Percentiles rank a stretch among this genome's conserved stretches.
Conservation (phyloP, 2,329 filamentous ascomycete genomes). For the Exophiala phaeomuriformis region DNA sequence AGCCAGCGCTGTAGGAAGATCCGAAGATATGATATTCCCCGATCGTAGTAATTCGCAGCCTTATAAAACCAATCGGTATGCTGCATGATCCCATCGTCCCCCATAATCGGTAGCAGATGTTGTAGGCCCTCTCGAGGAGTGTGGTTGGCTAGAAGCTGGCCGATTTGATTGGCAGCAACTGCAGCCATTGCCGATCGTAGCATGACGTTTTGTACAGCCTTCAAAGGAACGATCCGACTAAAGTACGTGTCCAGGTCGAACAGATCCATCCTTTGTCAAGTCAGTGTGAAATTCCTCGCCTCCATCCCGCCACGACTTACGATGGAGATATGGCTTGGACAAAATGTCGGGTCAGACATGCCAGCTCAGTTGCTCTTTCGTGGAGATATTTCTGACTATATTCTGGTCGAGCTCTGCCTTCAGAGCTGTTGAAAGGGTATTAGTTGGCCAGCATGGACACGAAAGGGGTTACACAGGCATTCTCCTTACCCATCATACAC, state of each 20-base stretch:
- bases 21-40: conserved; percentile 47
- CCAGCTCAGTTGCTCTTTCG: conserved; percentile 29
- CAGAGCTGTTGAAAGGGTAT: conserved; percentile 5
- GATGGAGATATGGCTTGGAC: conserved; percentile 33
- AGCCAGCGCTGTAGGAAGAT: conserved; percentile 35
- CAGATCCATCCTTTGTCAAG: conserved; percentile 33
- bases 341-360: conserved; percentile 35
- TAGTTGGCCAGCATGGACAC: neutral
- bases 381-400: conserved; percentile 23
- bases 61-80: conserved; percentile 53
- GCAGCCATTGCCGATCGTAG: conserved; percentile 35
- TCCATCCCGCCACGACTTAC: conserved; percentile 9
- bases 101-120: conserved; percentile 18
- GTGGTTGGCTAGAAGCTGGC: conserved; percentile 19
- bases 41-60: conserved; percentile 54
- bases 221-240: conserved; percentile 33
- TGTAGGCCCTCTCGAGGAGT: conserved; percentile 14
- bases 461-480: neutral
- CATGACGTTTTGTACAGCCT: conserved; percentile 32
- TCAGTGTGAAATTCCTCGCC: too few relatives aligned
- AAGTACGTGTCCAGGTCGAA: conserved; percentile 38
- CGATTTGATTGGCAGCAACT: conserved; percentile 37
- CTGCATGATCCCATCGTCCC: conserved; percentile 23
- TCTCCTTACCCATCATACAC: conserved; percentile 14
- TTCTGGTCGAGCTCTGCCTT: conserved; percentile 19